These are phyloP conservation scores for Epichloe elymi DNA, from an alignment of 2,329 filamentous ascomycete genomes.

Conservation along the genomic window DNA sequence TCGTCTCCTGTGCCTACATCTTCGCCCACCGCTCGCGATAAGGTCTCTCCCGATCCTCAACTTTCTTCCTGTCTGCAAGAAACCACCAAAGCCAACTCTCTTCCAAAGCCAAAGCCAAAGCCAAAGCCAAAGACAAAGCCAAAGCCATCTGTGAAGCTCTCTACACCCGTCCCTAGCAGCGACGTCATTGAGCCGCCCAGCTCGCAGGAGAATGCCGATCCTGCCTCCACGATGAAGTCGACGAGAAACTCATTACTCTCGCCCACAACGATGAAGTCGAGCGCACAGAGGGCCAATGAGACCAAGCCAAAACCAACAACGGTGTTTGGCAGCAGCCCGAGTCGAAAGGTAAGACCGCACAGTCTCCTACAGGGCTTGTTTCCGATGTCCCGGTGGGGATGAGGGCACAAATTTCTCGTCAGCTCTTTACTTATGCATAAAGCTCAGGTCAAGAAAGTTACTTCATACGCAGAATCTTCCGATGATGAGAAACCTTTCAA, in stretches of 20 bases:
- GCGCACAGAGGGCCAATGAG: constrained; percentile 11
- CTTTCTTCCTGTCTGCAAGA: constrained; percentile 25
- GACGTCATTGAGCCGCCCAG: constrained; percentile 55
- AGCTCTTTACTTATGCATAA: neutral
- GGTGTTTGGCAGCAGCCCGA: constrained; percentile 53
- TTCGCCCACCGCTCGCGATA: constrained; percentile 19
- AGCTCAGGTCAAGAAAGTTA: constrained; percentile 36
- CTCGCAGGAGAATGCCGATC: constrained; percentile 53
- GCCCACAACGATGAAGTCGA: constrained; percentile 15
- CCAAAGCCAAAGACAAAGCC: constrained; percentile 25
- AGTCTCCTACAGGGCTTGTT: neutral
- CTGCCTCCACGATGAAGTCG: constrained; percentile 32
- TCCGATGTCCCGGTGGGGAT: no score
- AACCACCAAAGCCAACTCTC: constrained; percentile 27
- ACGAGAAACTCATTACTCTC: constrained; percentile 25
- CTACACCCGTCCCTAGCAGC: constrained; percentile 71
- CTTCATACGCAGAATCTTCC: constrained; percentile 79
- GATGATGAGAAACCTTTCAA: constrained; percentile 63
- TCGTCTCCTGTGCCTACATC: constrained; percentile 22
- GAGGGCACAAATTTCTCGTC: no score
- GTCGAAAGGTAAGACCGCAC: constrained; percentile 54
- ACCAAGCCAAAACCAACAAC: constrained; percentile 7
- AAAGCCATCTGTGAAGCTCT: constrained; percentile 27
- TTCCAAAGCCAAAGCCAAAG: constrained; percentile 24
- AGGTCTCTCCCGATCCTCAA: constrained; percentile 20